phyloP scores from a whole-genome alignment of 257 asterid genomes.

The Sherardia arvensis region DNA sequence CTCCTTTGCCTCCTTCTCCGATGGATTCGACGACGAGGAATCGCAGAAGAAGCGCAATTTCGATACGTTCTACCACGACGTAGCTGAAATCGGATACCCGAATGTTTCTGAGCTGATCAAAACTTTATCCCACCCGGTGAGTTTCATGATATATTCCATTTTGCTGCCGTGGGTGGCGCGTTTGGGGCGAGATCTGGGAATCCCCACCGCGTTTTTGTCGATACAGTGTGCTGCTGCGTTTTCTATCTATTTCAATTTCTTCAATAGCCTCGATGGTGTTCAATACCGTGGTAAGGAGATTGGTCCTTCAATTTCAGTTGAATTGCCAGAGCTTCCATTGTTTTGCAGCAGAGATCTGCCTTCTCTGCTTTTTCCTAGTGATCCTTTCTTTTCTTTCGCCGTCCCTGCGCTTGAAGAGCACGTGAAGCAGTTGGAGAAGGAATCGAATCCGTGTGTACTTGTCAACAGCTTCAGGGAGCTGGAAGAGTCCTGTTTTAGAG shows the following conservation, averaged over 20 bases:
- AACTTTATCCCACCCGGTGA: constrained; percentile 1
- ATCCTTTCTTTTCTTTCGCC: constrained; percentile 2
- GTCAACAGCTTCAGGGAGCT: constrained; percentile 42
- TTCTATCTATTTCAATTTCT: constrained; percentile 32
- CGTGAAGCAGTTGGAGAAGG: constrained; percentile 27
- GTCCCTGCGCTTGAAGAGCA: constrained; percentile 29
- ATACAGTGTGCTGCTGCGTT: constrained; percentile 48
- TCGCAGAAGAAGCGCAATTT: not conserved
- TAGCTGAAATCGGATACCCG: not conserved
- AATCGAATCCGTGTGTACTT: constrained; percentile 25
- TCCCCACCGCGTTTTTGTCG: constrained; percentile 37
- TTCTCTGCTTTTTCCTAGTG: constrained; percentile 23
- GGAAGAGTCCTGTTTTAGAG: constrained; percentile 30
- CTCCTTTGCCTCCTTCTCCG: constrained; percentile 21
- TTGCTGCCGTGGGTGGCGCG: constrained; percentile 42
- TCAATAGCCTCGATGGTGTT: constrained; percentile 13
- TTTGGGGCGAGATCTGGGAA: constrained; percentile 33
- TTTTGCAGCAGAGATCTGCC: constrained; percentile 33
- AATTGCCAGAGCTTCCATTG: constrained; percentile 31
- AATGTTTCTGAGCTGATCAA: not conserved
- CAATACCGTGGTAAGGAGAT: not conserved
- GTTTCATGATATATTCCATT: constrained; percentile 27
- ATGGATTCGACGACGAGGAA: constrained; percentile 12
- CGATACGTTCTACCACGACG: not conserved
- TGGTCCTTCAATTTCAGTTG: constrained; percentile 8